Evolutionary conservation across 2,329 filamentous ascomycete species (phyloP).

Genomic region (Aspergillus brasiliensis): DNA sequence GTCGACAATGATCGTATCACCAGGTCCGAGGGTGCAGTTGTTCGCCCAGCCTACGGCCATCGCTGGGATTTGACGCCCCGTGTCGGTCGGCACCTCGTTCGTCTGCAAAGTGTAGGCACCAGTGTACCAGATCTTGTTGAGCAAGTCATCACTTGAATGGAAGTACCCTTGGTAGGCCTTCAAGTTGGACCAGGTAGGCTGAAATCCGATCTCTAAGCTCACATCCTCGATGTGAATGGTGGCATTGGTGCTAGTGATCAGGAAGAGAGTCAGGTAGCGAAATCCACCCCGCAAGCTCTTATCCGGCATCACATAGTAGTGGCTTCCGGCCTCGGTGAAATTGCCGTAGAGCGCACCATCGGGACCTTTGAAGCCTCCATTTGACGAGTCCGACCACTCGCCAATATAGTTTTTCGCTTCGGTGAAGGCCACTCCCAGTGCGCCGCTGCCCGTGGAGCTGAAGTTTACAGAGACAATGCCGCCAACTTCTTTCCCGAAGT

Average conservation of each 20-base stretch:
- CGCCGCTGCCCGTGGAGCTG: constrained; percentile 40
- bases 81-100: constrained; percentile 43
- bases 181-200: constrained; percentile 56
- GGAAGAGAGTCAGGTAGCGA: constrained; percentile 47
- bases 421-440: constrained; percentile 51
- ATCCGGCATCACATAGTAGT: constrained; percentile 44
- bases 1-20: constrained; percentile 47
- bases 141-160: constrained; percentile 51
- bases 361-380: constrained; percentile 46
- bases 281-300: constrained; percentile 48
- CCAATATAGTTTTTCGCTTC: constrained; percentile 54
- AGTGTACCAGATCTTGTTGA: constrained; percentile 61
- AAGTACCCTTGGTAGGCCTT: constrained; percentile 58
- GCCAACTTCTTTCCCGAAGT: constrained; percentile 62
- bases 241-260: constrained; percentile 35
- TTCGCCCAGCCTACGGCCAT: constrained; percentile 41
- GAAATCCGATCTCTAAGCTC: constrained; percentile 49
- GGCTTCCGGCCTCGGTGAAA: constrained; percentile 35
- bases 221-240: constrained; percentile 42
- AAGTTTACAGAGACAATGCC: constrained; percentile 59
- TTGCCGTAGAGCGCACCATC: constrained; percentile 46
- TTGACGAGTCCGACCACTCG: constrained; percentile 52
- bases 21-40: constrained; percentile 43
- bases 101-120: constrained; percentile 58
- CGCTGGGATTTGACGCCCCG: constrained; percentile 39